Percentiles rank a stretch among this genome's conserved stretches.
phyloP scores from a whole-genome alignment of 164 flowering plant species.

The Akebia trifoliata region DNA sequence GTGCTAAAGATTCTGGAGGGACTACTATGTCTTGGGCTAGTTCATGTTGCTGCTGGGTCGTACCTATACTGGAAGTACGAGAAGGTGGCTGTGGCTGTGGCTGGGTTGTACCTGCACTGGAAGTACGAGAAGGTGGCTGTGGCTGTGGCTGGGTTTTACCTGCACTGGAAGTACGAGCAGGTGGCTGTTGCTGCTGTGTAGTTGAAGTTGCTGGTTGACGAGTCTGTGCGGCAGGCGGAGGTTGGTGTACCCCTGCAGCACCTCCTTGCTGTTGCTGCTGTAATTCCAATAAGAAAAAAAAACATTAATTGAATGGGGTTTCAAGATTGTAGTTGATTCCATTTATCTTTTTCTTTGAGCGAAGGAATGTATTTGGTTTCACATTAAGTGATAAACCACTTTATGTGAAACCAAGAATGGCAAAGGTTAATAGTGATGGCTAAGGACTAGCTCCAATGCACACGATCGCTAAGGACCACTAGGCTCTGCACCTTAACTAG shows the following conservation, averaged over 20 bases:
- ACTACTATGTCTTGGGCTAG: slow-evolving; percentile 25
- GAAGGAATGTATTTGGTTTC: background rate
- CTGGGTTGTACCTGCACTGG: background rate
- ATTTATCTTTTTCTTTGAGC: background rate
- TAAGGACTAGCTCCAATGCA: too few species aligned
- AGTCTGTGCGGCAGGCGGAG: background rate
- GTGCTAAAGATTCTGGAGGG: slow-evolving; percentile 18
- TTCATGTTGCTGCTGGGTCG: slow-evolving; percentile 21
- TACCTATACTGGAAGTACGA: slow-evolving; percentile 37
- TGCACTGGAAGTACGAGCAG: background rate
- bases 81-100: slow-evolving; percentile 37
- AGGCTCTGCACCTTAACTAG: too few species aligned
- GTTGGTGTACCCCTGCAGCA: background rate
- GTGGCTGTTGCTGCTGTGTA: slow-evolving; percentile 18
- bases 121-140: background rate
- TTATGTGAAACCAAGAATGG: too few species aligned
- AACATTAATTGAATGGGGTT: background rate
- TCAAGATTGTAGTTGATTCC: background rate
- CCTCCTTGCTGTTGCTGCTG: slow-evolving; percentile 29
- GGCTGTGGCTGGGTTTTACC: background rate
- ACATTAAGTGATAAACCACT: too few species aligned
- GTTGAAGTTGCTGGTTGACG: slow-evolving; percentile 8
- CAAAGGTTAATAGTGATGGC: too few species aligned
- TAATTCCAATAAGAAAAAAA: slow-evolving; percentile 4
- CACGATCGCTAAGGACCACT: too few species aligned